Conservation (phyloP, 768 basidiomycete genomes). For the Sarcomyxa edulis region DNA sequence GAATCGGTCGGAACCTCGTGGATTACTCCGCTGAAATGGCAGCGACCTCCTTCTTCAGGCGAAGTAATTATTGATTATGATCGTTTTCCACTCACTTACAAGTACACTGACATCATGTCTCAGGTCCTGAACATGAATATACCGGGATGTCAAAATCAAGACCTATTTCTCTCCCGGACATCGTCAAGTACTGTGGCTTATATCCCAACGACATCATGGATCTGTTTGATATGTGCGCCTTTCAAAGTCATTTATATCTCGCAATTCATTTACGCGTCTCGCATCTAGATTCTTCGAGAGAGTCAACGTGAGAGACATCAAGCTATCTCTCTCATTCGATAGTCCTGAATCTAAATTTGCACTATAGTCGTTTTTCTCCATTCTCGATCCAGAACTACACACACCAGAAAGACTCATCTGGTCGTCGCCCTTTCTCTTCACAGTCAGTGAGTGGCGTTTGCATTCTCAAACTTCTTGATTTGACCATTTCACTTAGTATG, state of each 20-base stretch:
- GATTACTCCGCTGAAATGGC: conserved; percentile 32
- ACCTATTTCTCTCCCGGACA: conserved; percentile 32
- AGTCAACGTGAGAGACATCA: conserved; percentile 42
- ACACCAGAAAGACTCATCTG: conserved; percentile 48
- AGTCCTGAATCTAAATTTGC: conserved; percentile 20
- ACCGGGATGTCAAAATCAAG: too few relatives aligned
- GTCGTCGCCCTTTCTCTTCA: conserved; percentile 54
- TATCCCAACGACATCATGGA: conserved; percentile 47
- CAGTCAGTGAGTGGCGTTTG: conserved; percentile 51
- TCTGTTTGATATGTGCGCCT: conserved; percentile 47
- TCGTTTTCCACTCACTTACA: conserved; percentile 1
- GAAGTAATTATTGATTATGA: conserved; percentile 19
- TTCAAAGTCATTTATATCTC: neutral
- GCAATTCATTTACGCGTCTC: conserved; percentile 1
- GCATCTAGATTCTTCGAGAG: conserved; percentile 44
- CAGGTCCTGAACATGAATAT: conserved; percentile 11
- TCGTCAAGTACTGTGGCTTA: conserved; percentile 41
- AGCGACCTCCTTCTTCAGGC: conserved; percentile 26
- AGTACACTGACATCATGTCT: conserved; percentile 11
- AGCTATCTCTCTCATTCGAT: conserved; percentile 2
- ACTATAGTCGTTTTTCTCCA: conserved; percentile 48
- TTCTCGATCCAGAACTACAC: conserved; percentile 53
- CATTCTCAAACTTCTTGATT: neutral
- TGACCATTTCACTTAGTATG: conserved; percentile 41
- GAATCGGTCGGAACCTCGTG: conserved; percentile 17